Conservation (phyloP, 2,329 filamentous ascomycete species). For the Penicillium polonicum region DNA sequence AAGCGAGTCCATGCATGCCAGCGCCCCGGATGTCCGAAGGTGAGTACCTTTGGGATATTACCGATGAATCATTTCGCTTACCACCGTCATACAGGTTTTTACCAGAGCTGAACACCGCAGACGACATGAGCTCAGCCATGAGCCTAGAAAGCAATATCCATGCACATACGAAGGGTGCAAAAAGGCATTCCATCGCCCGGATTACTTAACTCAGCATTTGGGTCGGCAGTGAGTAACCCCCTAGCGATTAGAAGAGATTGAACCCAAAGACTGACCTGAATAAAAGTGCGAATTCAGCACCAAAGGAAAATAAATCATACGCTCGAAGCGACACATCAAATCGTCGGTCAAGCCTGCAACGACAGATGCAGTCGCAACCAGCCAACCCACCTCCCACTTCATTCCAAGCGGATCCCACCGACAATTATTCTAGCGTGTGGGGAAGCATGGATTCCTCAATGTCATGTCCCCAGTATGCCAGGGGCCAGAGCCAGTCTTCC, state of each 20-base stretch:
- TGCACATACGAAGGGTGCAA: slow-evolving; percentile 46
- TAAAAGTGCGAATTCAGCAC: neutral
- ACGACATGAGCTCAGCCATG: slow-evolving; percentile 52
- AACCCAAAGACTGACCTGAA: neutral
- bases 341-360: neutral
- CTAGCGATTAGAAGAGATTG: neutral
- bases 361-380: neutral
- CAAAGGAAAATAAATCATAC: neutral
- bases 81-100: slow-evolving; percentile 39
- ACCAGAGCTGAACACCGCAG: slow-evolving; percentile 50
- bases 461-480: neutral
- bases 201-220: slow-evolving; percentile 50
- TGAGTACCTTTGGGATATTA: slow-evolving; percentile 21
- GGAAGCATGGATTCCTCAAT: slow-evolving; percentile 7
- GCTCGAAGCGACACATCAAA: neutral
- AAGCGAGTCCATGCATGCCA: slow-evolving; percentile 51
- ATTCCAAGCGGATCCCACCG: neutral
- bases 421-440: neutral
- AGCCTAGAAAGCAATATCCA: slow-evolving; percentile 43
- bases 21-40: slow-evolving; percentile 49
- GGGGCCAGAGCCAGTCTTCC: slow-evolving; percentile 1
- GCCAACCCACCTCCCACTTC: neutral
- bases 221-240: slow-evolving; percentile 46
- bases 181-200: slow-evolving; percentile 49
- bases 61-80: slow-evolving; percentile 5